Base-by-base conservation (phyloP, 208 protist species). In the Acanthamoeba castellanii region DNA sequence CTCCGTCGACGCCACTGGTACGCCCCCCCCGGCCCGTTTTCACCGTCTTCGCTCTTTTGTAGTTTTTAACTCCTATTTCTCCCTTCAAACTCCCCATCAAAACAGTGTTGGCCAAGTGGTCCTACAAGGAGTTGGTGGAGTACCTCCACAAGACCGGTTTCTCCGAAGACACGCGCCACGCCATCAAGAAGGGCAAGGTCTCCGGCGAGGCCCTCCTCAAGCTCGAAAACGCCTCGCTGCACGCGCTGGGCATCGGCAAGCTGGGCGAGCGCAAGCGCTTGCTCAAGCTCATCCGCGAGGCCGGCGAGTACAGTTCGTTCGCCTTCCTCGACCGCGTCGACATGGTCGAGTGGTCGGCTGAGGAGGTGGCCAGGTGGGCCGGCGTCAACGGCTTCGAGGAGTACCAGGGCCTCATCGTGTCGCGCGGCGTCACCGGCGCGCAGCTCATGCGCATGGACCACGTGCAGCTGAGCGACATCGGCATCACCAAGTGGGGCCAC, bases 381-480 rank as follows among this genome's bases (percentile, higher is more conserved):
- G 45, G 22, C 45, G 78, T 61, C 8, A 87, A 87, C 37, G 78
- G 78, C 20, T 32, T 87, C 45, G 78, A 87, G 47, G 78, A 87
- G 78, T 87, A 87, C 78, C 37, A 59, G 37, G 4, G n/a, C n/a
- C 78, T 87, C n/a, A 27, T 87, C 25, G 27, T 87, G 2, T 50
- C 45, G 25, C 78, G 78, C 22, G 78, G 78, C 18, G 45, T 87
- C 45, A 87, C 78, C 78, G 78, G 78, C 45, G 78, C 45, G 0
- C 78, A 87, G 25, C 78, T 87, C 25, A 13, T 87, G 34, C 78
- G 78, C 45, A 87, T 87, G 78, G 78, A 87, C 30, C 78, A 87
- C 78, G 1, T 22, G 25, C 78, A 87, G 78, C 78, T 87, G 25
- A 59, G 47, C 78, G 78, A 87, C 2, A 5, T 87, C 16, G 78